Evolutionary conservation across 2,329 filamentous ascomycete species (phyloP).

Genomic region (Bimuria novae-zelandiae): DNA sequence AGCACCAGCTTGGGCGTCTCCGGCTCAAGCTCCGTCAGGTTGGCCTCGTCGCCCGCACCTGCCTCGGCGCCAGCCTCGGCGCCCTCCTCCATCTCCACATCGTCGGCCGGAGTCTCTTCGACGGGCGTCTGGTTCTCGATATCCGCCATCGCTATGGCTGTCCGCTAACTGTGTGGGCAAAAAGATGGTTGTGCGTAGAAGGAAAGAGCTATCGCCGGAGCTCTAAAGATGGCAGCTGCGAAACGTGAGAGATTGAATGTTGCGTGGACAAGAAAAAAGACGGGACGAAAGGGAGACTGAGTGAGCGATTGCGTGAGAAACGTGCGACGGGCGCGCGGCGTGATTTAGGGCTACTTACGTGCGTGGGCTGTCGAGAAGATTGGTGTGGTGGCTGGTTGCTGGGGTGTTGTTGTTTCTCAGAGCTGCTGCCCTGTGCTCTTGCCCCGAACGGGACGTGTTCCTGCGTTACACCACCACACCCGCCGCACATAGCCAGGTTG

Average conservation of each 20-base stretch:
- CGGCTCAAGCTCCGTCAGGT: slow-evolving; percentile 51
- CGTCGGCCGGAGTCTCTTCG: slow-evolving; percentile 42
- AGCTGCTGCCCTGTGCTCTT: background rate
- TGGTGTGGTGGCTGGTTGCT: background rate
- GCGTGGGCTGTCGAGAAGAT: background rate
- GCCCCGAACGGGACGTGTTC: background rate
- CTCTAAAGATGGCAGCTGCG: background rate
- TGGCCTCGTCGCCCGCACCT: slow-evolving; percentile 35
- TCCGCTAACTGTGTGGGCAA: background rate
- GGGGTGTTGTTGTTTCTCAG: background rate
- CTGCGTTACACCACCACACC: too few species aligned
- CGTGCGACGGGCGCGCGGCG: background rate
- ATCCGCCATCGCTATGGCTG: slow-evolving; percentile 31
- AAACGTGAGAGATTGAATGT: background rate
- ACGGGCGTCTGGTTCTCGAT: slow-evolving; percentile 33
- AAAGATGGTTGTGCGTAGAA: background rate
- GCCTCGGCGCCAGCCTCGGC: slow-evolving; percentile 14
- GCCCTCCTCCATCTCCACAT: slow-evolving; percentile 56
- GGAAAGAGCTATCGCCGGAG: background rate
- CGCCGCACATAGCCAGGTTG: too few species aligned
- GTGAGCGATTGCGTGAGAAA: background rate
- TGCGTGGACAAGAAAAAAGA: background rate
- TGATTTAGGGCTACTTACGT: background rate
- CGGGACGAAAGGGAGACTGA: background rate
- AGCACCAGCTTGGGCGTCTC: slow-evolving; percentile 47